phyloP scores from a whole-genome alignment of 2,329 filamentous ascomycete species.

The Grosmannia serpens region DNA sequence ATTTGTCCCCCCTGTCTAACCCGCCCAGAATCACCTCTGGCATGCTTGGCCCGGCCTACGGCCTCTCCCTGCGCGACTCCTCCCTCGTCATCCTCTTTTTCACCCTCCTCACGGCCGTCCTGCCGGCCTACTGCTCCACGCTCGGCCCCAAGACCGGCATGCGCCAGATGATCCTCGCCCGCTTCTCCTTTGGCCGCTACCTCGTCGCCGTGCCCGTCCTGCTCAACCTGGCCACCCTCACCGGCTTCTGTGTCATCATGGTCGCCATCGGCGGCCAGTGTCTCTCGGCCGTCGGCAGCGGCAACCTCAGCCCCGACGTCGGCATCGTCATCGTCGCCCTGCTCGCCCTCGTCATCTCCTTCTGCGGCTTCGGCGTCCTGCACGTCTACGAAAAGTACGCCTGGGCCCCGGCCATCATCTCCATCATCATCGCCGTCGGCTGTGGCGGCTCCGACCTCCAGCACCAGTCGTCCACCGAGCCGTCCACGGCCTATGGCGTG shows the following conservation, averaged over 20 bases:
- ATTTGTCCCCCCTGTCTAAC: not conserved
- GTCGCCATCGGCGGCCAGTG: constrained; percentile 50
- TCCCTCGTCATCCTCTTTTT: constrained; percentile 54
- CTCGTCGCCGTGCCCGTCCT: constrained; percentile 47
- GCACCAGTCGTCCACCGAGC: constrained; percentile 17
- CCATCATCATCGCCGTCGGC: constrained; percentile 10
- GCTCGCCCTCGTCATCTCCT: constrained; percentile 11
- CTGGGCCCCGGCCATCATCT: constrained; percentile 12
- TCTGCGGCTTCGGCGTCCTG: constrained; percentile 12
- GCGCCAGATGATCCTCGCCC: constrained; percentile 54
- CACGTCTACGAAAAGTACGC: constrained; percentile 13
- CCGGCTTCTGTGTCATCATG: constrained; percentile 52
- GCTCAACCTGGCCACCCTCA: constrained; percentile 50
- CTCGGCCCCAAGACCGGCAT: constrained; percentile 51
- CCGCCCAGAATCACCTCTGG: constrained; percentile 41
- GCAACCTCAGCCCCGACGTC: constrained; percentile 36
- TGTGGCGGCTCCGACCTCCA: constrained; percentile 9
- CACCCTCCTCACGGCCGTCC: constrained; percentile 38
- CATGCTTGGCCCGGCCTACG: constrained; percentile 45
- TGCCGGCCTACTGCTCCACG: constrained; percentile 45
- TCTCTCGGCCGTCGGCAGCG: constrained; percentile 39
- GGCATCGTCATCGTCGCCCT: constrained; percentile 45
- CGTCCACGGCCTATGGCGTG: constrained; percentile 21
- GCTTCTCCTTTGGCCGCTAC: constrained; percentile 51
- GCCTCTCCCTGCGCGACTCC: constrained; percentile 43